Evolutionary conservation across 345 rosid species (phyloP), one percentile per base, ranked within the genome.

Genomic region (Anacardium occidentale): DNA sequence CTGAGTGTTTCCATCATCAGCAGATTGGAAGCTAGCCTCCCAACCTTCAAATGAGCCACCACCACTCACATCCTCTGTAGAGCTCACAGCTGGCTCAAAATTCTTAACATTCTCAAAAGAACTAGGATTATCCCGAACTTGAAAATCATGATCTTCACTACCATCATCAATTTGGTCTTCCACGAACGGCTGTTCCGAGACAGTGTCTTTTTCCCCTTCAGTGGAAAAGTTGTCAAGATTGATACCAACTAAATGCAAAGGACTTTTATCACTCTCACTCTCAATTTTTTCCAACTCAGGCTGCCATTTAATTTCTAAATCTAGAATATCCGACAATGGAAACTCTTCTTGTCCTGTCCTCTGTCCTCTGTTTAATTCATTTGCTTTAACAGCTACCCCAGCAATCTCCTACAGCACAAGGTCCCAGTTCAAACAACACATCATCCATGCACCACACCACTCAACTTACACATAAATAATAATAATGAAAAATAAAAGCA

Each of bases 271-370:
- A 71, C 59, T 61, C 58, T 29, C 66, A 47, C 20, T 50, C 67
- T 44, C 50, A 60, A 74, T 56, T 68, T 61, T 75, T 62, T 87
- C 93, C 3, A 82, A 54, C 53, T 62, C 79, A 6, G 86, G 62
- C 73, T 82, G 79, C 94, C 93, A 92, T 59, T 57, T 80, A 21
- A 92, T 72, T 77, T 92, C 90, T 53, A 95, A 83, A 85, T 88
- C 89, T 64, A 95, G 80, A 73, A 91, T 66, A 75, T 89, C 83
- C 51, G 90, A 86, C 73, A 95, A 40, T 2, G 81, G 70, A 75
- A 87, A 10, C 72, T 76, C 85, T 45, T 85, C 78, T 45, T 67
- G 75, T 0, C 69, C 69, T 5, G 69, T 67, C 37, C 56, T 81
- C 64, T 70, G 81, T 61, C 87, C 84, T 79, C 85, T 75, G 62